Evolutionary conservation across 1,284 basidiomycete species (phyloP).

Genomic region (Schizopora paradoxa): DNA sequence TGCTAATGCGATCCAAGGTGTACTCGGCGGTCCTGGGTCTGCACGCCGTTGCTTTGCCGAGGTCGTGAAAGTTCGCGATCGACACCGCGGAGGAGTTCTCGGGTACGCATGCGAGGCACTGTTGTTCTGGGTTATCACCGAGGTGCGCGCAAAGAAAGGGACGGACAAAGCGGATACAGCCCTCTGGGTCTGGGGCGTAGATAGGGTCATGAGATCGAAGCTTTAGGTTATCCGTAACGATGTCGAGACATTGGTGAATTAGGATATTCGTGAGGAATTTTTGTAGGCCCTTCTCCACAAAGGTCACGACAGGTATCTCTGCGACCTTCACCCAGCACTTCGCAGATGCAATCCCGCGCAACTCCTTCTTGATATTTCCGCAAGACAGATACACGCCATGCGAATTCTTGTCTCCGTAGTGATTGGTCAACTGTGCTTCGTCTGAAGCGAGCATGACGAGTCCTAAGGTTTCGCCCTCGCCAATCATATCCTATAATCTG

Average conservation of each 20-base stretch:
- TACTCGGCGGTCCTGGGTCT: not conserved
- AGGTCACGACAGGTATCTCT: not conserved
- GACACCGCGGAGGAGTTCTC: not conserved
- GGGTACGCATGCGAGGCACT: not conserved
- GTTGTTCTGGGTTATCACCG: not conserved
- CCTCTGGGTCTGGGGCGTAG: not conserved
- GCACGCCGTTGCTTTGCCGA: not conserved
- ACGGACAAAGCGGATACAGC: not conserved
- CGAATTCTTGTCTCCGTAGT: not conserved
- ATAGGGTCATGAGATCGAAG: not conserved
- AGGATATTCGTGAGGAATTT: not conserved
- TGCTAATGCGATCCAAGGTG: not conserved
- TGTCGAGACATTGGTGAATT: not conserved
- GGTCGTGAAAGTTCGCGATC: not conserved
- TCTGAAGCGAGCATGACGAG: constrained; percentile 2
- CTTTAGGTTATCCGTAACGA: not conserved
- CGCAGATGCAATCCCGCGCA: not conserved
- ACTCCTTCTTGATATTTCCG: constrained; percentile 1
- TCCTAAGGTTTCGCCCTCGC: not conserved
- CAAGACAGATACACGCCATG: not conserved
- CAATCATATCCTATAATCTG: not conserved
- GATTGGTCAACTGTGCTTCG: constrained; percentile 1
- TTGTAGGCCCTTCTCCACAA: not conserved
- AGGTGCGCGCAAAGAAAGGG: not conserved
- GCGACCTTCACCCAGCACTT: not conserved